phyloP scores from a whole-genome alignment of 257 asterid species.

The Salvia splendens region DNA sequence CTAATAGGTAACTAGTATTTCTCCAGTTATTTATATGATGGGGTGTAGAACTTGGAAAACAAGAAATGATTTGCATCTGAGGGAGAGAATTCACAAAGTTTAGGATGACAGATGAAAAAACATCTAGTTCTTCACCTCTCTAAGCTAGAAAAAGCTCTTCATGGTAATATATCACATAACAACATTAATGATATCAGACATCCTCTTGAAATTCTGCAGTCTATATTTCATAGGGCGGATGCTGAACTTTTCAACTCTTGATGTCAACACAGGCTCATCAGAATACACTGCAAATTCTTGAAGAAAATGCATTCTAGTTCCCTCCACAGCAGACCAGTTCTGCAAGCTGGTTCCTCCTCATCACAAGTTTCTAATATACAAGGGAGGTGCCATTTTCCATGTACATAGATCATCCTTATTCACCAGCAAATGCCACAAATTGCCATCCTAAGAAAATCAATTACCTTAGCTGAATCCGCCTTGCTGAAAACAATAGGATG shows the following conservation, averaged over 20 bases:
- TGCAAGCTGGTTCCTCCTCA: conserved; percentile 23
- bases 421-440: too few relatives aligned
- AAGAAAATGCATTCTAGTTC: conserved; percentile 85
- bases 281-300: conserved; percentile 91
- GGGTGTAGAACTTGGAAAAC: neutral
- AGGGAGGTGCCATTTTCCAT: too few relatives aligned
- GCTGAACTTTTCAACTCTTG: conserved; percentile 33
- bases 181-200: neutral
- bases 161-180: neutral
- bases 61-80: neutral
- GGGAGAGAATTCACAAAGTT: conserved; percentile 11
- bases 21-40: neutral
- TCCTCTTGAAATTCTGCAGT: neutral
- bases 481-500: neutral
- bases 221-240: conserved; percentile 6
- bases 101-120: neutral
- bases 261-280: conserved; percentile 75
- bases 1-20: neutral
- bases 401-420: too few relatives aligned
- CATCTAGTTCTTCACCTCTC: conserved; percentile 9
- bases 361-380: neutral
- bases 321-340: conserved; percentile 23
- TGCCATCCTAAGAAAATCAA: neutral
- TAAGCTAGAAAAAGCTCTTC: conserved; percentile 5
- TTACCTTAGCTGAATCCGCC: neutral